These are phyloP conservation scores for Heliosperma pusillum DNA, from an alignment of 148 eudicot genomes.

Conservation along the genomic window DNA sequence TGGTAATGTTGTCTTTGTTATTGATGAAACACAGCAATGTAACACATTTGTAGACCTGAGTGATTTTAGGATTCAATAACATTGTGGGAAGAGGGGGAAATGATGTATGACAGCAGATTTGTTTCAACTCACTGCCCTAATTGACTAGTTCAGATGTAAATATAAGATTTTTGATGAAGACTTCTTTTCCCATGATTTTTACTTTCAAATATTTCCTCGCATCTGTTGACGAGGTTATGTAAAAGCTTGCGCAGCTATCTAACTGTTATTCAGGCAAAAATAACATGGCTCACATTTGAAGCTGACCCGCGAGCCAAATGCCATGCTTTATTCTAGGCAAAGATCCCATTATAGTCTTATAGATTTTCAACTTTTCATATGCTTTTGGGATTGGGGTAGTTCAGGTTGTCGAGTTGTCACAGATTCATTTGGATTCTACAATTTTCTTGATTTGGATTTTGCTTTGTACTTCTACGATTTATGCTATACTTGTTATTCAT, in stretches of 20 bases:
- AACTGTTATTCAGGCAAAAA: background rate
- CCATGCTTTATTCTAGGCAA: too few species aligned
- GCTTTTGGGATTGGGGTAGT: background rate
- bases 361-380: too few species aligned
- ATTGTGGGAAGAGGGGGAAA: background rate
- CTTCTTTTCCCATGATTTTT: background rate
- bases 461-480: background rate
- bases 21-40: background rate
- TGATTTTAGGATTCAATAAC: background rate
- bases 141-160: background rate
- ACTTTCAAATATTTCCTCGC: background rate
- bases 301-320: background rate
- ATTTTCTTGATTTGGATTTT: background rate
- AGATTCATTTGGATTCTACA: constrained; percentile 9
- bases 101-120: background rate
- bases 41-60: background rate
- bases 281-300: background rate
- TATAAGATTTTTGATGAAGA: background rate
- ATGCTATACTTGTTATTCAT: constrained; percentile 15
- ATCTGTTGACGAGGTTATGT: background rate
- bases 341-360: too few species aligned
- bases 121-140: background rate
- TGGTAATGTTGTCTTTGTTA: background rate
- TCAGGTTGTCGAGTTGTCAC: background rate
- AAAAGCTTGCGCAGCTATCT: background rate